phyloP scores from a whole-genome alignment of 2,329 filamentous ascomycete species.

The Teratosphaeria destructans region DNA sequence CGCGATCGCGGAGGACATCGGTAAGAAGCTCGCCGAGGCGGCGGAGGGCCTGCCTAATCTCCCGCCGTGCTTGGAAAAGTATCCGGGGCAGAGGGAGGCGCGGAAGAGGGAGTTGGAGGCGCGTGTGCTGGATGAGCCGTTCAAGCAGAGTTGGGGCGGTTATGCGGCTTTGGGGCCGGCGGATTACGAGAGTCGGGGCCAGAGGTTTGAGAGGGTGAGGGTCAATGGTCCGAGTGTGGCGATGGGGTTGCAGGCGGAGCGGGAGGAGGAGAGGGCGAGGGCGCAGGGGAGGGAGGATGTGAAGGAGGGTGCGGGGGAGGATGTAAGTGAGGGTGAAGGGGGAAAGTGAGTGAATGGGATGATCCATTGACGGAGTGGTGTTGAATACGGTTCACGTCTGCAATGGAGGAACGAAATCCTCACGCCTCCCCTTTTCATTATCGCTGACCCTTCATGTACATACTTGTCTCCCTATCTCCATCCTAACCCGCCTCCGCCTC shows the following conservation, averaged over 20 bases:
- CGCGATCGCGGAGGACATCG: constrained; percentile 21
- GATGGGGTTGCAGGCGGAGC: not conserved
- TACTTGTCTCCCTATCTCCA: too few species aligned
- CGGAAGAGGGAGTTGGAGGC: constrained; percentile 14
- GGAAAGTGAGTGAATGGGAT: not conserved
- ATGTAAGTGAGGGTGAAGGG: not conserved
- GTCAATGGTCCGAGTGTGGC: not conserved
- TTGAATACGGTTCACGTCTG: too few species aligned
- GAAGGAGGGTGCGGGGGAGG: not conserved
- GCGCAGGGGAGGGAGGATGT: not conserved
- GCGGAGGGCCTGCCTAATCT: constrained; percentile 13
- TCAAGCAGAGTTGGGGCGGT: constrained; percentile 22
- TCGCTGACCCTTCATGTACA: too few species aligned
- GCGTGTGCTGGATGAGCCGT: constrained; percentile 17
- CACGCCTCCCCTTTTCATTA: too few species aligned
- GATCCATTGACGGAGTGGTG: not conserved
- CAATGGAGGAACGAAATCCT: too few species aligned
- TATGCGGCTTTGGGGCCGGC: constrained; percentile 18
- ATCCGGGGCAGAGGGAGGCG: constrained; percentile 17
- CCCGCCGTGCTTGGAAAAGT: constrained; percentile 22
- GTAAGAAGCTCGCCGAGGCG: constrained; percentile 15
- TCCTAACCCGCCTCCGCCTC: too few species aligned
- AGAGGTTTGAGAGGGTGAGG: constrained; percentile 3
- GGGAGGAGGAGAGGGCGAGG: not conserved
- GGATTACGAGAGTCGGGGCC: constrained; percentile 10